A percentile compares a stretch with the other conserved stretches of the same genome.
Conservation (phyloP, 169 alveolate species). For the Eimeria falciformis region DNA sequence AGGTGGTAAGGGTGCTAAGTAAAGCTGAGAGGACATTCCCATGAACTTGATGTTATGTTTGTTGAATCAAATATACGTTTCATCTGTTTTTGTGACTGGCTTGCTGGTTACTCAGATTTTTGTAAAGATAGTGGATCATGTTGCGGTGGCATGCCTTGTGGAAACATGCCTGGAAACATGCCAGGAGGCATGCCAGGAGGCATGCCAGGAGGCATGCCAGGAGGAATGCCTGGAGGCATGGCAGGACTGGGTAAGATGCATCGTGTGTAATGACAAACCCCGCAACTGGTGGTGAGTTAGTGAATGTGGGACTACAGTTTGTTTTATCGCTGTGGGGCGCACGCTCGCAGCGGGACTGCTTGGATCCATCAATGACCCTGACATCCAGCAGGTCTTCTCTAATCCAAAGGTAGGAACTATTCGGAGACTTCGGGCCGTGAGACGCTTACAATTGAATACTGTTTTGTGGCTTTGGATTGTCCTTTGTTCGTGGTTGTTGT, state of each 20-base stretch:
- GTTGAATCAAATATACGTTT: not conserved
- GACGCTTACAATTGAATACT: no score
- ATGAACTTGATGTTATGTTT: not conserved
- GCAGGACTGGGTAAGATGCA: conserved; percentile 48
- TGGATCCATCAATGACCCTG: conserved; percentile 78
- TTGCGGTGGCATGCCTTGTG: conserved; percentile 84
- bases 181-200: conserved; percentile 81
- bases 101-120: not conserved
- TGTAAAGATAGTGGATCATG: conserved; percentile 77
- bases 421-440: not conserved
- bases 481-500: not conserved
- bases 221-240: conserved; percentile 83
- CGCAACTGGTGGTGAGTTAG: no score
- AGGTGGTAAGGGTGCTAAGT: conserved; percentile 67
- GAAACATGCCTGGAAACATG: conserved; percentile 82
- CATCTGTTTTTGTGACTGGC: not conserved
- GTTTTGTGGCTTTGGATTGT: not conserved
- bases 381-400: conserved; percentile 59
- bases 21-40: not conserved
- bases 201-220: conserved; percentile 81
- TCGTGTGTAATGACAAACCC: not conserved
- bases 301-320: not conserved
- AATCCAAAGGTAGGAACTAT: conserved; percentile 76
- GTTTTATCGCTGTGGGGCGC: not conserved
- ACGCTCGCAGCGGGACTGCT: conserved; percentile 57